A percentile compares a stretch with the other conserved stretches of the same genome.
phyloP scores from a whole-genome alignment of 768 basidiomycete species.

The Gautieria morchelliformis region DNA sequence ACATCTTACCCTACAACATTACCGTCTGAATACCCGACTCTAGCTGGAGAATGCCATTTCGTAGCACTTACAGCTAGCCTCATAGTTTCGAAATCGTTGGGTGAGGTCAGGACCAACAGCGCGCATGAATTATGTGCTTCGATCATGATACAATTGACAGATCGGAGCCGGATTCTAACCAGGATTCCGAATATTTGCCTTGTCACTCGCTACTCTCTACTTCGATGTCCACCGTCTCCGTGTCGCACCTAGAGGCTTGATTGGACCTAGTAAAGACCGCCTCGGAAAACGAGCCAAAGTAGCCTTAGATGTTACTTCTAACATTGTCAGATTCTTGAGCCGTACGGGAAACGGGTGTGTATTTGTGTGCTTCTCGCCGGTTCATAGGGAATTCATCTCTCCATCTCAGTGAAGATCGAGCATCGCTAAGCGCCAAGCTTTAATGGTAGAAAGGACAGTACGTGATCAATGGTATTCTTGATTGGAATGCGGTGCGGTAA shows the following conservation, averaged over 20 bases:
- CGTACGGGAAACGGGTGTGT: conserved; percentile 83
- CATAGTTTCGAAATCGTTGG: too few species aligned
- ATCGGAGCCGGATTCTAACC: too few species aligned
- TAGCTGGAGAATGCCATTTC: too few species aligned
- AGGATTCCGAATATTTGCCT: too few species aligned
- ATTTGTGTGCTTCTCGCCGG: conserved; percentile 8
- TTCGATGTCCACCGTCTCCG: neutral
- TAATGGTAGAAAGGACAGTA: conserved; percentile 98
- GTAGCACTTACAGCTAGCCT: too few species aligned
- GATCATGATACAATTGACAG: too few species aligned
- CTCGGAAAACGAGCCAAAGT: conserved; percentile 59
- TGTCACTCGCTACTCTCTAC: neutral
- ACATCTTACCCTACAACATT: too few species aligned
- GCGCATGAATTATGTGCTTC: too few species aligned
- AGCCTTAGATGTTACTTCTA: conserved; percentile 74
- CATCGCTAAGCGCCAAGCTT: conserved; percentile 93
- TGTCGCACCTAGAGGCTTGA: conserved; percentile 30
- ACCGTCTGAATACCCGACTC: too few species aligned
- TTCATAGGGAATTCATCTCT: conserved; percentile 7
- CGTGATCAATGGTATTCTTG: conserved; percentile 21
- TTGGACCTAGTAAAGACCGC: conserved; percentile 48
- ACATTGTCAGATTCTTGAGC: conserved; percentile 62
- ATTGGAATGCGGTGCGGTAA: neutral
- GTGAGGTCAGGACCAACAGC: too few species aligned
- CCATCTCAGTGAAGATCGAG: conserved; percentile 30